phyloP scores from a whole-genome alignment of 768 basidiomycete genomes.

The Hypholoma sublateritium region DNA sequence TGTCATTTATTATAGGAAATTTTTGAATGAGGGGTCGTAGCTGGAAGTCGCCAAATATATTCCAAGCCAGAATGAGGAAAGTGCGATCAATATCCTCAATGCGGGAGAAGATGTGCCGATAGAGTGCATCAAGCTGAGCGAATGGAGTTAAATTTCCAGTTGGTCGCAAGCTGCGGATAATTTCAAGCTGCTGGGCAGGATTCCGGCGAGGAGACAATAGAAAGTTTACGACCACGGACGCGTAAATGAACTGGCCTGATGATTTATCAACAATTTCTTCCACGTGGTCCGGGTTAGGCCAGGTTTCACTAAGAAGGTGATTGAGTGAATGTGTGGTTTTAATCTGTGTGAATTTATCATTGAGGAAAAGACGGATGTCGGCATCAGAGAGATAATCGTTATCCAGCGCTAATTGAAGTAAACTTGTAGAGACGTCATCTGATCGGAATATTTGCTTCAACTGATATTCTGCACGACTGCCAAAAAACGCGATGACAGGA shows the following conservation, averaged over 20 bases:
- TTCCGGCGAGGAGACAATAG: not conserved
- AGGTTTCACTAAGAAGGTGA: not conserved
- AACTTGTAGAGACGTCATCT: too few relatives aligned
- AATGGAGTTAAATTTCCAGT: not conserved
- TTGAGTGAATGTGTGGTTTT: constrained; percentile 1
- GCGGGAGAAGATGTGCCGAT: constrained; percentile 1
- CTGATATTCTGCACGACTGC: not conserved
- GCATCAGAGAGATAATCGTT: not conserved
- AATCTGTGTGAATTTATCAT: constrained; percentile 3
- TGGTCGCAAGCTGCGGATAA: not conserved
- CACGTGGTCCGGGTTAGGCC: not conserved
- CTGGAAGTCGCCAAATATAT: not conserved
- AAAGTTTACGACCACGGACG: constrained; percentile 2
- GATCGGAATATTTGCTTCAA: not conserved
- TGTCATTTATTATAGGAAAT: too few relatives aligned
- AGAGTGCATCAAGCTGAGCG: constrained; percentile 3
- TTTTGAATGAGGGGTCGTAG: not conserved
- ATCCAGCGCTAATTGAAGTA: not conserved
- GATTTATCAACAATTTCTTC: not conserved
- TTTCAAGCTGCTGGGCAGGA: not conserved
- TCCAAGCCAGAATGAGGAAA: not conserved
- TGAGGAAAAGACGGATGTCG: constrained; percentile 7
- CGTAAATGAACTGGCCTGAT: constrained; percentile 10
- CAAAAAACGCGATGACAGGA: not conserved
- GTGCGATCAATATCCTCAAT: not conserved